phyloP scores from a whole-genome alignment of 2,329 filamentous ascomycete species.

The Sarocladiaceae sp. region DNA sequence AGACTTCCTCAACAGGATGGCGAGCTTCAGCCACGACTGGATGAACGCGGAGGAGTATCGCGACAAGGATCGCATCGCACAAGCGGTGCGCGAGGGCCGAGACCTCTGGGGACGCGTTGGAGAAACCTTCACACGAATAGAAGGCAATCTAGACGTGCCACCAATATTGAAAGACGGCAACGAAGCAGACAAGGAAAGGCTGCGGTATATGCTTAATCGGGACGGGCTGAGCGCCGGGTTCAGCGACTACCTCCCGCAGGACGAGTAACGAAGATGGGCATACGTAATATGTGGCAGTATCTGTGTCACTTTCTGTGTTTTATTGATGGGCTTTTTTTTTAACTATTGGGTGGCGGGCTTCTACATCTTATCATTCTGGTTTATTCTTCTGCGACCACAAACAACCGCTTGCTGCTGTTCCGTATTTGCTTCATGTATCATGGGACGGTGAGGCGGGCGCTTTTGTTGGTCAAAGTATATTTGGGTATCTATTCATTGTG shows the following conservation, averaged over 20 bases:
- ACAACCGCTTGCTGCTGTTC: neutral
- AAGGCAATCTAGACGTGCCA: constrained; percentile 50
- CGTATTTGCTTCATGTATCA: neutral
- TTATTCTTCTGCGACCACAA: neutral
- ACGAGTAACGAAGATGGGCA: constrained; percentile 6
- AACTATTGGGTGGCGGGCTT: constrained; percentile 2
- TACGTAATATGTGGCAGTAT: constrained; percentile 6
- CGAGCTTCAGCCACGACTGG: constrained; percentile 50
- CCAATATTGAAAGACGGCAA: constrained; percentile 29
- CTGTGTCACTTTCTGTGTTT: constrained; percentile 6
- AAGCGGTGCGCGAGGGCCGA: constrained; percentile 44
- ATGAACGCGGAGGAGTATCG: constrained; percentile 47
- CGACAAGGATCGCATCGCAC: constrained; percentile 43
- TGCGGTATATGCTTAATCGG: constrained; percentile 40
- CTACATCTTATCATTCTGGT: constrained; percentile 1
- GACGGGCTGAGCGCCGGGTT: constrained; percentile 45
- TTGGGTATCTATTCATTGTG: neutral
- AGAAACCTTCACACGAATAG: constrained; percentile 44
- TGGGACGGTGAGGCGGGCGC: neutral
- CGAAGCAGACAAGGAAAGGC: constrained; percentile 31
- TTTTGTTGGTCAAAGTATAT: neutral
- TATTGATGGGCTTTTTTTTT: constrained; percentile 2
- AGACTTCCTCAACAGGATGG: constrained; percentile 52
- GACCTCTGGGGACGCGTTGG: constrained; percentile 50
- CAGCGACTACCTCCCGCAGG: constrained; percentile 33